Evolutionary conservation across 192 early-diverging fungal genomes (phyloP).

Genomic region (Coemansia erecta): DNA sequence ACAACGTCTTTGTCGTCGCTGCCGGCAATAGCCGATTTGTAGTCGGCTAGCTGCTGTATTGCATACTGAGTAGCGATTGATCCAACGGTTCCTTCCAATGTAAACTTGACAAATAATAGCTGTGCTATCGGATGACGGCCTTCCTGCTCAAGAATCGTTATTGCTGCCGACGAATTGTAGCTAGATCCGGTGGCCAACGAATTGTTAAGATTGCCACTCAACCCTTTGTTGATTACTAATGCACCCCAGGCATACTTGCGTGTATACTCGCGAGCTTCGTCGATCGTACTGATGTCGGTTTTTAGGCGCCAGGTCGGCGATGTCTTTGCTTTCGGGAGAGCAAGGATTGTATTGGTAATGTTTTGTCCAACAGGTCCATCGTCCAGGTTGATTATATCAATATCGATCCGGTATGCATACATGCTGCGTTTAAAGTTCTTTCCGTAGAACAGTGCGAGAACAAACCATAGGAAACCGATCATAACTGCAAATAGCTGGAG

Average conservation of each 20-base stretch:
- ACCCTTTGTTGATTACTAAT: slow-evolving; percentile 35
- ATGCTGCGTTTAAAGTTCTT: slow-evolving; percentile 26
- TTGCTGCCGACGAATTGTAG: slow-evolving; percentile 23
- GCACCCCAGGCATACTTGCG: slow-evolving; percentile 35
- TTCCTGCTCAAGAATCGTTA: slow-evolving; percentile 29
- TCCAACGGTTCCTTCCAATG: slow-evolving; percentile 12
- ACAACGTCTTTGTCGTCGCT: not conserved
- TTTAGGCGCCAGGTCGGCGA: slow-evolving; percentile 24
- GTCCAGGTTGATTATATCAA: slow-evolving; percentile 42
- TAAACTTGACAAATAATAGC: slow-evolving; percentile 25
- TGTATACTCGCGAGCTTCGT: slow-evolving; percentile 23
- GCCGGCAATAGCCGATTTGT: not conserved
- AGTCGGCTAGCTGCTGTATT: slow-evolving; percentile 15
- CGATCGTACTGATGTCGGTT: not conserved
- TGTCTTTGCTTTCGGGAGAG: slow-evolving; percentile 10
- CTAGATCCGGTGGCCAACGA: slow-evolving; percentile 18
- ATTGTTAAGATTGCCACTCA: slow-evolving; percentile 18
- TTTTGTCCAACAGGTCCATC: slow-evolving; percentile 29
- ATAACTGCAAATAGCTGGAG: slow-evolving; percentile 14
- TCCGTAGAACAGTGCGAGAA: slow-evolving; percentile 38
- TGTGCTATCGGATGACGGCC: slow-evolving; percentile 28
- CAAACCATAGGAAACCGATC: slow-evolving; percentile 24
- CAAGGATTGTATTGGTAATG: slow-evolving; percentile 23
- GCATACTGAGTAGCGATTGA: slow-evolving; percentile 18
- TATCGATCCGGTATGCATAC: slow-evolving; percentile 18